Base-by-base conservation (phyloP, 495 filamentous ascomycete species). In the Penicillium paradoxum region DNA sequence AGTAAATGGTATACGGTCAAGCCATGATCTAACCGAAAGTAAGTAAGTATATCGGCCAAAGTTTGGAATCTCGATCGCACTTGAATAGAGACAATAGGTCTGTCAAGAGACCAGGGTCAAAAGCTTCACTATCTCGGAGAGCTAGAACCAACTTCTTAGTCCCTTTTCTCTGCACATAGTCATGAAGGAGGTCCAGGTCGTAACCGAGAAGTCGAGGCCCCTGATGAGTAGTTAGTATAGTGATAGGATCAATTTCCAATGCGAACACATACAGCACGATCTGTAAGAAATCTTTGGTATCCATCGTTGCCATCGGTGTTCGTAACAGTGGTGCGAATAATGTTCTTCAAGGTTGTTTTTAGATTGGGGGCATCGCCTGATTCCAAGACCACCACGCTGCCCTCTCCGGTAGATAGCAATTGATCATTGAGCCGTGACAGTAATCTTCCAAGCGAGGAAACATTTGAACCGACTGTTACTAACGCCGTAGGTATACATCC, bases 51-150 rank as follows among this genome's bases (percentile, higher is more conserved):
- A 17, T 27, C 9, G 46, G 19, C 8, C 11, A 10, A 13, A 21
- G 18, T 15, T 10, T 33, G 14, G 15, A 15, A 22, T 15, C 22
- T 19, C 11, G 37, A 32, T 40, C 79, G 49, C 72, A 95, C 88
- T 82, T 85, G 43, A 97, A 80, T 4, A 97, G 70, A 19, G 79
- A 79, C 34, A 97, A 76, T 24, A 96, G 66, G 65, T 97, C 90
- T 1, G 81, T 83, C 27, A 97, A 69, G 24, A 97, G 67, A n/a
- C 68, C 74, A 30, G 79, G 80, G 60, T 97, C 91, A 63, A 97
- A 97, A 5, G 87, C 91, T 68, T 98, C 95, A 53, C 88, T 95
- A 64, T 97, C 95, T 61, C 89, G 84, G 45, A 98, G 84, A 13
- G 86, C 84, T 18, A 98, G 66, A 7, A 92, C 75, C 27, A 96